Evolutionary conservation across 768 basidiomycete genomes (phyloP).

Genomic region (Lactifluus subvellereus): DNA sequence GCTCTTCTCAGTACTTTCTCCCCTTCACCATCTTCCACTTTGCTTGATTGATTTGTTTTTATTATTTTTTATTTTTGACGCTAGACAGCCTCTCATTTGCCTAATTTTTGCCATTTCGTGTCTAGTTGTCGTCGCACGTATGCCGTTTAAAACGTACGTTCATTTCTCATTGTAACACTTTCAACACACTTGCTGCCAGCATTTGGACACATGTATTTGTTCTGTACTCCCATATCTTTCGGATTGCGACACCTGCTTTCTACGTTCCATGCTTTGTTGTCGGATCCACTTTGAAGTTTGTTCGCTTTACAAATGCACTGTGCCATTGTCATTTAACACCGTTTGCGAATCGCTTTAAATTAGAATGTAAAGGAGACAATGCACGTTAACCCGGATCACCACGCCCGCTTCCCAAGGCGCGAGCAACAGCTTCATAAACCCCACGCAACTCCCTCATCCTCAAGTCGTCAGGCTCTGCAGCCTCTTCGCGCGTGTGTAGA

Average conservation of each 20-base stretch:
- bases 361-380: not conserved
- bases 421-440: conserved; percentile 23
- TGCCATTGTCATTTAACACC: not conserved
- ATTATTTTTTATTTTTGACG: not conserved
- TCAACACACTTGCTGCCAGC: not conserved
- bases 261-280: conserved; percentile 4
- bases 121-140: not conserved
- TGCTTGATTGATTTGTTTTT: conserved; percentile 6
- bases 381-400: not conserved
- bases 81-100: not conserved
- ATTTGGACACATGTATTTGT: conserved; percentile 9
- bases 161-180: not conserved
- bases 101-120: not conserved
- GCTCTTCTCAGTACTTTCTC: not conserved
- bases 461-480: conserved; percentile 10
- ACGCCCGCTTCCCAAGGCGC: conserved; percentile 12
- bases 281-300: not conserved
- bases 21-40: not conserved
- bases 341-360: not conserved
- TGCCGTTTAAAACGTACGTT: conserved; percentile 5
- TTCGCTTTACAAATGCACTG: conserved; percentile 3
- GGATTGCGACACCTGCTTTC: conserved; percentile 14
- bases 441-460: conserved; percentile 13
- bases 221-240: conserved; percentile 7
- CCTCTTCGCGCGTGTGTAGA: conserved; percentile 18